A percentile compares a stretch with the other conserved stretches of the same genome.
phyloP scores from a whole-genome alignment of 31 red algal genomes.

The Asparagopsis taxiformis region DNA sequence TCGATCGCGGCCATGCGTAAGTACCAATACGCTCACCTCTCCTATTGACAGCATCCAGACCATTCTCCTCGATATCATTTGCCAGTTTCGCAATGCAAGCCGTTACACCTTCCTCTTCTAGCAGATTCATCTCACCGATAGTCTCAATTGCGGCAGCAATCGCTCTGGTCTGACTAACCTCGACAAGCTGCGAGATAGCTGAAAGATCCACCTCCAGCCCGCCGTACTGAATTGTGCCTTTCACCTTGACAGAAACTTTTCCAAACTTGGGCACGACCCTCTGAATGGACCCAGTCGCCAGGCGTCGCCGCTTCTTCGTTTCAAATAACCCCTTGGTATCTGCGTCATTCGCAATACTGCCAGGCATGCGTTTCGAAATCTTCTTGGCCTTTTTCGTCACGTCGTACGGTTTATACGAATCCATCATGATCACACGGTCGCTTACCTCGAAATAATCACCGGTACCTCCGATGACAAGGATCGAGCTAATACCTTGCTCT shows the following conservation, averaged over 20 bases:
- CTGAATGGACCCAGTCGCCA: constrained; percentile 27
- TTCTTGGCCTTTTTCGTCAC: constrained; percentile 67
- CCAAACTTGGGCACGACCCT: constrained; percentile 12
- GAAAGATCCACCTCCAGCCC: constrained; percentile 54
- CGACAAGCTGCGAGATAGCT: constrained; percentile 75
- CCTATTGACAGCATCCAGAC: constrained; percentile 46
- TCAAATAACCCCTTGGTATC: constrained; percentile 21
- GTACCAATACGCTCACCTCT: constrained; percentile 52
- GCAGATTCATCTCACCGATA: constrained; percentile 25
- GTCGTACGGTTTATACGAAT: constrained; percentile 70
- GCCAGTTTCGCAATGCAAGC: constrained; percentile 43
- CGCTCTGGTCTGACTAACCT: constrained; percentile 73
- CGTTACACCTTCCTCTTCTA: constrained; percentile 47
- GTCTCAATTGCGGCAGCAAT: constrained; percentile 73
- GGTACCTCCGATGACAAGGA: constrained; percentile 83
- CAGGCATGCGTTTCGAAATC: constrained; percentile 22
- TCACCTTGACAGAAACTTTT: constrained; percentile 32
- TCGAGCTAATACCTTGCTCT: constrained; percentile 55
- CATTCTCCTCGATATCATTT: constrained; percentile 35
- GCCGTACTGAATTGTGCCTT: constrained; percentile 62
- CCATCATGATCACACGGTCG: constrained; percentile 88
- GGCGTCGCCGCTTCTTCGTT: constrained; percentile 16
- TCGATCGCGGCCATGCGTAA: constrained; percentile 49
- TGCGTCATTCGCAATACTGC: neutral
- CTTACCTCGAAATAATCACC: constrained; percentile 93